These are phyloP conservation scores for Penicillium sp. DNA, from an alignment of 2,329 filamentous ascomycete species.

Conservation along the genomic window DNA sequence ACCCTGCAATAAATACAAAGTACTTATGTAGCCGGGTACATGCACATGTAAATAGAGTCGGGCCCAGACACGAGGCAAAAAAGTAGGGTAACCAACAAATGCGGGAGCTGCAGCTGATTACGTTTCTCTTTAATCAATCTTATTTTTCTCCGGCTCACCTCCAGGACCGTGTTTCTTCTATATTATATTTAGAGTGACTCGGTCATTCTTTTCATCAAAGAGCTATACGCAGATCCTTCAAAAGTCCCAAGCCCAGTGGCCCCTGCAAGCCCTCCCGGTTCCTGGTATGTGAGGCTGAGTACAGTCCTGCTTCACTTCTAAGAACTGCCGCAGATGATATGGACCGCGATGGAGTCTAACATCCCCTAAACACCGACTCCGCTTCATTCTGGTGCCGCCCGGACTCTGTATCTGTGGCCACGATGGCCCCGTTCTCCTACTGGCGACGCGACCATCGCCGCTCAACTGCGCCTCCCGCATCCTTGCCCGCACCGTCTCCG, in stretches of 20 bases:
- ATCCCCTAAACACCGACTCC: slow-evolving; percentile 7
- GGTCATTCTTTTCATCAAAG: neutral
- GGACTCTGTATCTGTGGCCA: slow-evolving; percentile 13
- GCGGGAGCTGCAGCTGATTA: slow-evolving; percentile 6
- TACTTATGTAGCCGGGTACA: neutral
- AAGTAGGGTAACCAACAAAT: neutral
- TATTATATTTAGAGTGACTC: neutral
- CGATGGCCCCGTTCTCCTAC: slow-evolving; percentile 38
- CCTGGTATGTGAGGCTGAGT: slow-evolving; percentile 19
- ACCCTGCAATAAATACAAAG: neutral
- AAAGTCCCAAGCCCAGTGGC: slow-evolving; percentile 2
- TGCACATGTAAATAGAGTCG: neutral
- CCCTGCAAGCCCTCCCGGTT: slow-evolving; percentile 15
- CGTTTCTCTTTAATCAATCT: neutral
- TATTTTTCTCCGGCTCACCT: neutral
- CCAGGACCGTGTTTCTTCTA: neutral
- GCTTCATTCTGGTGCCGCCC: slow-evolving; percentile 13
- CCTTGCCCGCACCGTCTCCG: slow-evolving; percentile 20
- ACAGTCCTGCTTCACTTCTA: slow-evolving; percentile 11
- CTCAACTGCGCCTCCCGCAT: slow-evolving; percentile 28
- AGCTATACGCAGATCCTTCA: neutral
- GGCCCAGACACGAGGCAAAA: neutral
- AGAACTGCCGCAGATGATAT: slow-evolving; percentile 8
- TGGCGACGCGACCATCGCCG: slow-evolving; percentile 40
- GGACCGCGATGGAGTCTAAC: slow-evolving; percentile 18